These are phyloP conservation scores for Stipa capillata DNA, from an alignment of 176 grass and related monocot genomes.

Conservation along the genomic window DNA sequence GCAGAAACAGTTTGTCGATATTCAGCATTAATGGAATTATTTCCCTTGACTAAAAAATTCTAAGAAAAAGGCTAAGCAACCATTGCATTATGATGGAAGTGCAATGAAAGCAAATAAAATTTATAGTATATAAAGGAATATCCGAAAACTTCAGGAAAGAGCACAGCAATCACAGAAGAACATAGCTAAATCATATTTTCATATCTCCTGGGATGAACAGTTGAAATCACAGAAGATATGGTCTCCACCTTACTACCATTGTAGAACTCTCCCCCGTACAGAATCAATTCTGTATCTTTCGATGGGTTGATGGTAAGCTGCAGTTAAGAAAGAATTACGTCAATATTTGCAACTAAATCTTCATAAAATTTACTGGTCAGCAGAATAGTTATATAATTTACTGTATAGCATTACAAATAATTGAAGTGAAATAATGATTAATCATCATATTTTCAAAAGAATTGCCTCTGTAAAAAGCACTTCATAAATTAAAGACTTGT, in stretches of 20 bases:
- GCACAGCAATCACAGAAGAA: neutral
- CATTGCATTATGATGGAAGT: neutral
- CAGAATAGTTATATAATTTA: neutral
- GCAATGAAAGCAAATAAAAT: neutral
- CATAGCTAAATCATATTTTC: neutral
- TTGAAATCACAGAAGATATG: neutral
- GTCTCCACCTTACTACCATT: constrained; percentile 80
- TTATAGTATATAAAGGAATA: neutral
- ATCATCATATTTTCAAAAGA: neutral
- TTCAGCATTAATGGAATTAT: neutral
- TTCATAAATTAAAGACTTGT: neutral
- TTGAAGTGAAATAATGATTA: neutral
- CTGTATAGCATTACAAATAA: neutral
- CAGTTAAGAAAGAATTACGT: neutral
- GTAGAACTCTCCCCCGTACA: constrained; percentile 96
- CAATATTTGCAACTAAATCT: neutral
- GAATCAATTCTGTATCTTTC: constrained; percentile 82
- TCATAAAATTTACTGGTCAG: neutral
- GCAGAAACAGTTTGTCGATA: constrained; percentile 17
- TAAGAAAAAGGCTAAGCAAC: neutral
- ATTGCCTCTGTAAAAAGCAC: neutral
- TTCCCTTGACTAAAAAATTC: neutral
- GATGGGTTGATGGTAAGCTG: constrained; percentile 78
- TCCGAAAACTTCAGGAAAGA: neutral
- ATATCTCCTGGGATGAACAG: neutral